Evolutionary conservation across 2,329 filamentous ascomycete genomes (phyloP), one percentile per base, ranked within the genome.

Genomic region (Beauveria bassiana): DNA sequence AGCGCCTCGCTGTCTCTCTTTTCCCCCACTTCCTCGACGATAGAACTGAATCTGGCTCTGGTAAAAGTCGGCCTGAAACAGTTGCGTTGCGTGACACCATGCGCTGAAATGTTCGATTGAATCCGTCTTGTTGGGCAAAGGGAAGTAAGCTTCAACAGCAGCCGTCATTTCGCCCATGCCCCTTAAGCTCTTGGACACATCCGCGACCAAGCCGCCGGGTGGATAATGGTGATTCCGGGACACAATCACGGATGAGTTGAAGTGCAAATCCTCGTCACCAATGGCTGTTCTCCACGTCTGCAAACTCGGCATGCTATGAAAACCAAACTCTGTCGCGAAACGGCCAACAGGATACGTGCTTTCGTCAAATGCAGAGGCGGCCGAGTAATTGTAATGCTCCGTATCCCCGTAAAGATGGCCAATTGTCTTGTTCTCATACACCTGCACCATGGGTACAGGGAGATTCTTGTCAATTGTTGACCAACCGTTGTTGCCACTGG

Each of bases 31-130:
- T 18, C 56, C 56, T 18, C 46, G 56, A 18, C 47, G 56, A 22
- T 59, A 51, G 7, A 50, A 59, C 34, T 59, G 56, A n/a, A 59
- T 59, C n/a, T 59, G 56, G 24, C 49, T 59, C 24, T 50, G 56
- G 9, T 51, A 51, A 18, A 59, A 59, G 10, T 59, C 46, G 12
- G 47, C 83, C 68, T 87, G 85, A 74, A 86, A 87, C 10, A 86
- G 75, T 67, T 87, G 85, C 0, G 84, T 87, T 0, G 83, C 79
- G 62, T 82, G 80, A 62, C 80, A 83, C 85, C 85, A 87, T 2
- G 82, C 78, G 2, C 79, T 81, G 69, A 87, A 87, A 64, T 87
- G 86, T 16, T 79, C 82, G 0, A 81, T 63, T 0, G 78, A 65
- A 63, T 86, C 77, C 0, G 74, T 69, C 64, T 85, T 83, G 65